Percentiles rank a stretch among this genome's conserved stretches.
Evolutionary conservation across 768 basidiomycete genomes (phyloP).

Genomic region (Ephemerocybe angulata): DNA sequence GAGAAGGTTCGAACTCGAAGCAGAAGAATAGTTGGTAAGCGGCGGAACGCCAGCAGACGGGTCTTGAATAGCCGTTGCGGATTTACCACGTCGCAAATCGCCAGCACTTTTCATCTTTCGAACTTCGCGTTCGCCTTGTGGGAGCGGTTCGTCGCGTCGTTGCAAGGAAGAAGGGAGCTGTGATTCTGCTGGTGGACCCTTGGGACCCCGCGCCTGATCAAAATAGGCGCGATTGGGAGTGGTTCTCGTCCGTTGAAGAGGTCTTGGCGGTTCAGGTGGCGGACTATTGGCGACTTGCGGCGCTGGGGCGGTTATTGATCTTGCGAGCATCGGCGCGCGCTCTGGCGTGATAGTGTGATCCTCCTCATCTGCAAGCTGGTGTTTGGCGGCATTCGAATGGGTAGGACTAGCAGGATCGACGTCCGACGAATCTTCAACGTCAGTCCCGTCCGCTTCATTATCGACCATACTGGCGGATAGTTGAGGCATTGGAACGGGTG

Average conservation of each 20-base stretch:
- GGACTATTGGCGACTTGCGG: conserved; percentile 23
- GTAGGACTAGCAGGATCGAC: conserved; percentile 44
- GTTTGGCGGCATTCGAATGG: conserved; percentile 17
- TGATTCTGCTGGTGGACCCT: conserved; percentile 15
- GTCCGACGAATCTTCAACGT: conserved; percentile 60
- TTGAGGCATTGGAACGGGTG: conserved; percentile 51
- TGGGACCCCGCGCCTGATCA: conserved; percentile 39
- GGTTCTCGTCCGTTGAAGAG: conserved; percentile 69
- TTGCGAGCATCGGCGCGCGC: conserved; percentile 50
- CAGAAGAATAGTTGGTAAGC: conserved; percentile 54
- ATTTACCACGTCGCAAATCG: conserved; percentile 56
- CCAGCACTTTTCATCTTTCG: conserved; percentile 88
- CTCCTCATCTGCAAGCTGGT: conserved; percentile 49
- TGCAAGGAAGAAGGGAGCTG: conserved; percentile 1
- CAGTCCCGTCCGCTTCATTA: conserved; percentile 43
- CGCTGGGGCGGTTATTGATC: conserved; percentile 49
- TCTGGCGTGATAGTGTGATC: conserved; percentile 74
- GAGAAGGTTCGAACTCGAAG: conserved; percentile 66
- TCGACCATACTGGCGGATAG: conserved; percentile 44
- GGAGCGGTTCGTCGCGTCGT: conserved; percentile 33
- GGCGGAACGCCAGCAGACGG: conserved; percentile 14
- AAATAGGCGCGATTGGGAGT: conserved; percentile 63
- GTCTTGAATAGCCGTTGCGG: conserved; percentile 25
- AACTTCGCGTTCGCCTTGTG: conserved; percentile 54
- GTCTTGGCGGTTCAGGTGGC: conserved; percentile 30